phyloP scores from a whole-genome alignment of 78 protist genomes.

The Isochrysis galbana region DNA sequence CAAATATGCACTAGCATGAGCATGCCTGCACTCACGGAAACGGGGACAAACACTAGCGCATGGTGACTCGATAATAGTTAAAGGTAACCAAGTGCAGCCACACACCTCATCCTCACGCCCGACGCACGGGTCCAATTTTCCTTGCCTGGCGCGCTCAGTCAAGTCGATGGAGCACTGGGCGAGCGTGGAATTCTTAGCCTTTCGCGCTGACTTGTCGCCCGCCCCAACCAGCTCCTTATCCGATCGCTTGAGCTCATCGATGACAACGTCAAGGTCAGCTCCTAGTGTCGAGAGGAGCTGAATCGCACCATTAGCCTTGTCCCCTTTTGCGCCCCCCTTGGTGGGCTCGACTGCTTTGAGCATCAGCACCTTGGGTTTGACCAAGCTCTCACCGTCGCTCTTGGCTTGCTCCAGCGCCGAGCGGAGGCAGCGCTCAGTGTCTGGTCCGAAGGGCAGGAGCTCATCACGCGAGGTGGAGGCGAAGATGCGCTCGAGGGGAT shows the following conservation, averaged over 20 bases:
- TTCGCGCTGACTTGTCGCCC: not conserved
- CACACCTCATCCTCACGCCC: conserved; percentile 67
- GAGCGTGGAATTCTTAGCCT: not conserved
- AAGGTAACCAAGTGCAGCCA: too few relatives aligned
- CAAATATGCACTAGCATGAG: too few relatives aligned
- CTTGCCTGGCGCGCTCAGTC: conserved; percentile 21
- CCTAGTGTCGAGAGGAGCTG: not conserved
- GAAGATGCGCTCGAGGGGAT: not conserved
- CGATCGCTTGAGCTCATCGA: not conserved
- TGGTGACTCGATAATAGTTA: too few relatives aligned
- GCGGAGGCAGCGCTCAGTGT: not conserved
- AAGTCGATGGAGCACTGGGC: conserved; percentile 16
- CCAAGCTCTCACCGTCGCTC: not conserved
- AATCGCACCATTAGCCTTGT: not conserved
- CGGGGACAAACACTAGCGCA: too few relatives aligned
- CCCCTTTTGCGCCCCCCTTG: not conserved
- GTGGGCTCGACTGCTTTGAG: too few relatives aligned
- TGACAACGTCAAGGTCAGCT: not conserved
- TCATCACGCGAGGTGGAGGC: not conserved
- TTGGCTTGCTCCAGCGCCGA: not conserved
- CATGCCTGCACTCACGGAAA: too few relatives aligned
- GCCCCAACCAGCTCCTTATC: not conserved
- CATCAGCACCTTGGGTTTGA: not conserved
- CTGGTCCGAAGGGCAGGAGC: not conserved
- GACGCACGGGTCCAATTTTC: conserved; percentile 63